Conservation (phyloP, 208 protist genomes). For the Tritrichomonas foetus region DNA sequence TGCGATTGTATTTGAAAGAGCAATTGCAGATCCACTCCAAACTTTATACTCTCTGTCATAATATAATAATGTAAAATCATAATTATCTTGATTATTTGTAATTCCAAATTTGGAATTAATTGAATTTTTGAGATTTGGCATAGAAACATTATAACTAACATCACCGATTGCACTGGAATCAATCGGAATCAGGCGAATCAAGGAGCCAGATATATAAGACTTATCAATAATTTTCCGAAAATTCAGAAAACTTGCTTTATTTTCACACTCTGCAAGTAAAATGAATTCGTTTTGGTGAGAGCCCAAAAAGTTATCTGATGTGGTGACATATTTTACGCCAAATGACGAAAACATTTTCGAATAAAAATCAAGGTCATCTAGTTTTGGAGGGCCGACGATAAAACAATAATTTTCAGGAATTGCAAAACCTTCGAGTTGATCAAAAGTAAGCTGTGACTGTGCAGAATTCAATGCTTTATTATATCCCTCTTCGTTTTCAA, state of each 20-base stretch:
- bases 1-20: background rate
- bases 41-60: conserved; percentile 5
- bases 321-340: background rate
- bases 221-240: background rate
- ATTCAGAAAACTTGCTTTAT: background rate
- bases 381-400: background rate
- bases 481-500: background rate
- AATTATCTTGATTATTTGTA: background rate
- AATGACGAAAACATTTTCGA: background rate
- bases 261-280: background rate
- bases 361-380: background rate
- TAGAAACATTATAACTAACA: background rate
- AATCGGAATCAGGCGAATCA: background rate
- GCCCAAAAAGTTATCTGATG: background rate
- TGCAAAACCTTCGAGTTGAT: background rate
- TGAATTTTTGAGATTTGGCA: background rate
- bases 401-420: background rate
- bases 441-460: background rate
- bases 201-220: background rate
- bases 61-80: conserved; percentile 9
- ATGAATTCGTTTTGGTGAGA: background rate
- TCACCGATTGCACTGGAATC: too few relatives aligned
- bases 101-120: too few relatives aligned
- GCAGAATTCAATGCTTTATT: background rate
- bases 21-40: background rate